phyloP scores from a whole-genome alignment of 2,329 filamentous ascomycete species.

The Cercospora zeina region DNA sequence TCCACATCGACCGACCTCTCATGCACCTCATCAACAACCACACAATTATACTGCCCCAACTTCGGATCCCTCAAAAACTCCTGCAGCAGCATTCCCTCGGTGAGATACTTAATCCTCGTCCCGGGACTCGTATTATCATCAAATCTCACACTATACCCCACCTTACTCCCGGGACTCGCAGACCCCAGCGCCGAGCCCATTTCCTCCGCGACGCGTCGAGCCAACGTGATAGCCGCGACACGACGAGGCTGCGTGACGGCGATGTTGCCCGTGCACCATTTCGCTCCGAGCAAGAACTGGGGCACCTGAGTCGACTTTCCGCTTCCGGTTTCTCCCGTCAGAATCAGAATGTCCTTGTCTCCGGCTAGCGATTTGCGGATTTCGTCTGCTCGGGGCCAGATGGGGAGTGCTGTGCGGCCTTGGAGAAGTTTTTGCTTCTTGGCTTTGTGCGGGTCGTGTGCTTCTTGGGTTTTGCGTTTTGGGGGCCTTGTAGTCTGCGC shows the following conservation, averaged over 20 bases:
- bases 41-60: conserved; percentile 79
- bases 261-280: conserved; percentile 83
- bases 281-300: conserved; percentile 77
- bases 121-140: conserved; percentile 80
- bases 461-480: conserved; percentile 19
- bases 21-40: conserved; percentile 95
- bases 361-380: conserved; percentile 64
- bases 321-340: conserved; percentile 92
- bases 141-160: conserved; percentile 94
- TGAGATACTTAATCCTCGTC: conserved; percentile 90
- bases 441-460: background rate
- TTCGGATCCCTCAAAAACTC: conserved; percentile 85
- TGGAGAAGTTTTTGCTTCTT: conserved; percentile 22
- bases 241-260: conserved; percentile 92
- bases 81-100: conserved; percentile 92
- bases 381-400: conserved; percentile 71
- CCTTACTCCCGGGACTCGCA: conserved; percentile 60
- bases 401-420: conserved; percentile 58
- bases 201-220: conserved; percentile 82
- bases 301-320: conserved; percentile 97
- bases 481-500: background rate
- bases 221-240: conserved; percentile 89
- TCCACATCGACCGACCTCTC: conserved; percentile 95
- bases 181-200: conserved; percentile 65
- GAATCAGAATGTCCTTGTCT: conserved; percentile 68